These are phyloP conservation scores for Entoloma clypeatum DNA, from an alignment of 1,284 basidiomycete species.

Conservation along the genomic window DNA sequence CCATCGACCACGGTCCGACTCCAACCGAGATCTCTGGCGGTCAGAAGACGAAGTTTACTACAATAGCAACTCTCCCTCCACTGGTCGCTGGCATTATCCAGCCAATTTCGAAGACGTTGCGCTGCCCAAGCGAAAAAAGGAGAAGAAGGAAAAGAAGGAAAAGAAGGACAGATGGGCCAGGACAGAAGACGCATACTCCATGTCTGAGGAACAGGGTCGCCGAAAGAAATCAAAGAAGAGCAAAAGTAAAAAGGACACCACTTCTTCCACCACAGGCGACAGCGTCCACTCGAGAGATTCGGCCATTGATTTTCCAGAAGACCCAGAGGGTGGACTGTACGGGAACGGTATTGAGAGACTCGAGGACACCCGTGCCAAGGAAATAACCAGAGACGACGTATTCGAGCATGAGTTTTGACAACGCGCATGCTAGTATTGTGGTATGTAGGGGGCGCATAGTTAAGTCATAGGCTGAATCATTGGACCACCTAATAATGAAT, in stretches of 20 bases:
- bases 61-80: conserved; percentile 39
- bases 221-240: conserved; percentile 53
- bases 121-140: conserved; percentile 37
- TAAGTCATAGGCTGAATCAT: no score
- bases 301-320: conserved; percentile 61
- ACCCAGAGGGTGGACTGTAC: conserved; percentile 63
- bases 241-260: conserved; percentile 55
- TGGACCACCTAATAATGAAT: no score
- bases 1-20: conserved; percentile 28
- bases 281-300: conserved; percentile 49
- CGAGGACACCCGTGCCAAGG: conserved; percentile 17
- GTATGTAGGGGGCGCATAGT: conserved; percentile 10
- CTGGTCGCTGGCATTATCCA: conserved; percentile 74
- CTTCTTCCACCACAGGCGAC: conserved; percentile 39
- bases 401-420: conserved; percentile 41
- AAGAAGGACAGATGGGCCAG: conserved; percentile 83
- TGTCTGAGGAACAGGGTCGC: conserved; percentile 44
- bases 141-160: conserved; percentile 59
- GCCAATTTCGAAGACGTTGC: conserved; percentile 73
- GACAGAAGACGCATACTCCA: conserved; percentile 74
- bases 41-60: conserved; percentile 73
- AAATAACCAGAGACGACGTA: conserved; percentile 27
- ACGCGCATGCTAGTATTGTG: background rate
- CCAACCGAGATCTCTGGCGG: conserved; percentile 58
- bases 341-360: conserved; percentile 31